phyloP scores from a whole-genome alignment of 495 filamentous ascomycete genomes.

The Xylaria sp. region DNA sequence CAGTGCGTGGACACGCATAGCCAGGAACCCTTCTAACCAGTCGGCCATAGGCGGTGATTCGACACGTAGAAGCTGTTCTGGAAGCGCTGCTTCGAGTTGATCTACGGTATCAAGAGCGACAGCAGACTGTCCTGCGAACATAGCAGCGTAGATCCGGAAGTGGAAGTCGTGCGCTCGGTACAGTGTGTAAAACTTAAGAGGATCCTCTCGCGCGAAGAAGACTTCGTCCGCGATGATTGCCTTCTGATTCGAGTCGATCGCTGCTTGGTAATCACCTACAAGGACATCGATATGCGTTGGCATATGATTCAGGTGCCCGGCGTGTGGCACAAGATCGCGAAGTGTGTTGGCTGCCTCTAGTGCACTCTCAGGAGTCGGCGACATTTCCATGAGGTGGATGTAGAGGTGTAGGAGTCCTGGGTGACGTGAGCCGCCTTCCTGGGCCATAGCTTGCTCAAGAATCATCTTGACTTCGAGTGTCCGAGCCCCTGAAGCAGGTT shows the following conservation, averaged over 20 bases:
- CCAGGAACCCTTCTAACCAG: conserved; percentile 71
- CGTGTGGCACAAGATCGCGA: conserved; percentile 67
- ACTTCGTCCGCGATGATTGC: conserved; percentile 69
- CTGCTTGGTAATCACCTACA: conserved; percentile 68
- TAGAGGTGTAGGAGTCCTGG: conserved; percentile 73
- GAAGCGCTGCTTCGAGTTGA: conserved; percentile 59
- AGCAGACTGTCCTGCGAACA: conserved; percentile 67
- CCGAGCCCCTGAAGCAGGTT: conserved; percentile 59
- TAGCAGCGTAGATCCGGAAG: conserved; percentile 73
- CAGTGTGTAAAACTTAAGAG: conserved; percentile 70
- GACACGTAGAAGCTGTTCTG: conserved; percentile 65
- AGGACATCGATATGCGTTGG: conserved; percentile 72
- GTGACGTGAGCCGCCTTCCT: conserved; percentile 53
- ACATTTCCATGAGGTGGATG: conserved; percentile 81
- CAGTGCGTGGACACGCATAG: conserved; percentile 67
- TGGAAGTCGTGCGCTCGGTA: conserved; percentile 73
- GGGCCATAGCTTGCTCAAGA: conserved; percentile 59
- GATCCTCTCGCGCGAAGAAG: conserved; percentile 58
- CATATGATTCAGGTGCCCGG: conserved; percentile 78
- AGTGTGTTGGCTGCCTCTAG: conserved; percentile 64
- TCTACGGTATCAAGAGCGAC: conserved; percentile 62
- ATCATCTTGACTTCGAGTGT: conserved; percentile 64
- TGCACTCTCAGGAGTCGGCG: conserved; percentile 63
- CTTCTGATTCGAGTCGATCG: conserved; percentile 65
- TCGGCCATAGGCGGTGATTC: conserved; percentile 73